These are phyloP conservation scores for Nicotiana obtusifolia DNA, from an alignment of 257 asterid species.

Conservation along the genomic window DNA sequence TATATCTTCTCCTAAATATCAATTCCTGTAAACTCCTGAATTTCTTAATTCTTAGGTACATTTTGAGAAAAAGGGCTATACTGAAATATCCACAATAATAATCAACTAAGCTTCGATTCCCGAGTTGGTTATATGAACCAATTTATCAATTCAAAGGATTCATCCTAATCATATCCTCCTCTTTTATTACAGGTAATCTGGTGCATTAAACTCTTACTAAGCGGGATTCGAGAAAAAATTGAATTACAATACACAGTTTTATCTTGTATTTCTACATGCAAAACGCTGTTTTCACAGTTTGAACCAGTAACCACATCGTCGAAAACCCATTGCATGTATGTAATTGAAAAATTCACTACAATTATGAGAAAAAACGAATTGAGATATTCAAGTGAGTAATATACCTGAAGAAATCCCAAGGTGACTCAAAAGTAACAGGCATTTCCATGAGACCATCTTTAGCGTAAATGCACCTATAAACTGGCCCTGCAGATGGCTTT, in stretches of 20 bases:
- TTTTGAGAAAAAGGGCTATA: neutral
- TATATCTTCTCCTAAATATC: neutral
- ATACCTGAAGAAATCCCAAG: slow-evolving; percentile 85
- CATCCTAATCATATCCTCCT: neutral
- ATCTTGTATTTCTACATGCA: too few relatives aligned
- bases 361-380: neutral
- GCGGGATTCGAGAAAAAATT: too few relatives aligned
- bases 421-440: slow-evolving; percentile 43
- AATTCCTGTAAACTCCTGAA: neutral
- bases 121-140: neutral
- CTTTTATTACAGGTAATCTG: too few relatives aligned
- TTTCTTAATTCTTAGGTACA: neutral
- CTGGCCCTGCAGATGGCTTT: slow-evolving; percentile 71
- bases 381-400: neutral
- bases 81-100: neutral
- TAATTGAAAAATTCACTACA: too few relatives aligned
- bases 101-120: neutral
- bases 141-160: neutral
- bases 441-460: slow-evolving; percentile 57
- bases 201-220: too few relatives aligned
- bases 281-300: too few relatives aligned
- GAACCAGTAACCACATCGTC: too few relatives aligned
- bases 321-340: too few relatives aligned
- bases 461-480: slow-evolving; percentile 59
- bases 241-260: too few relatives aligned